Conservation (phyloP, 2,329 filamentous ascomycete species). For the Mycosphaerelloides madeirae region DNA sequence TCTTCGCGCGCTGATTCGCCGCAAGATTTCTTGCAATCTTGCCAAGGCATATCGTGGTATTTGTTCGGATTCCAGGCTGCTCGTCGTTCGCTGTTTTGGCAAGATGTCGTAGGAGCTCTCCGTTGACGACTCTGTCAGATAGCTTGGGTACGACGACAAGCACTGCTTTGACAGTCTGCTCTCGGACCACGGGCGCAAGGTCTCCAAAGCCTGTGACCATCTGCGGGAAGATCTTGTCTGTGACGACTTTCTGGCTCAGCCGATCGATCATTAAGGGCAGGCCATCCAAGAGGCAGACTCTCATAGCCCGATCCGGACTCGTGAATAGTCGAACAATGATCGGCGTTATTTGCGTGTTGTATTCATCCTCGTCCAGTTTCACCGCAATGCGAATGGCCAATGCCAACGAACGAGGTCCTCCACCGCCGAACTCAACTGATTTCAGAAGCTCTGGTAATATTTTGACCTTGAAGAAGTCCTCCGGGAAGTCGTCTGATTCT, state of each 20-base stretch:
- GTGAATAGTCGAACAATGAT: constrained; percentile 82
- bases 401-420: constrained; percentile 82
- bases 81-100: constrained; percentile 97
- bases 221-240: constrained; percentile 94
- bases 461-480: constrained; percentile 98
- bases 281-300: constrained; percentile 85
- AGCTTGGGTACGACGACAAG: constrained; percentile 82
- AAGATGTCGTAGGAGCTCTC: constrained; percentile 81
- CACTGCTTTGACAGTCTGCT: constrained; percentile 94
- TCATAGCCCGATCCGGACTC: constrained; percentile 85
- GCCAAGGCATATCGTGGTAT: constrained; percentile 94
- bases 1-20: constrained; percentile 70
- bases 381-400: constrained; percentile 86
- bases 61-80: constrained; percentile 93
- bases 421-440: constrained; percentile 96
- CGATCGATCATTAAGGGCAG: constrained; percentile 88
- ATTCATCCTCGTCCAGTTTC: constrained; percentile 86
- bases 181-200: constrained; percentile 80
- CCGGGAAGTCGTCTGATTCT: constrained; percentile 81
- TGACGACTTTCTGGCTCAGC: constrained; percentile 80
- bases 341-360: constrained; percentile 75
- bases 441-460: constrained; percentile 93
- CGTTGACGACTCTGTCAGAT: constrained; percentile 88
- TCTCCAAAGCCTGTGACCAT: constrained; percentile 97
- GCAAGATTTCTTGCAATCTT: constrained; percentile 92